phyloP scores from a whole-genome alignment of 306 rosid genomes.

The Abrus precatorius region DNA sequence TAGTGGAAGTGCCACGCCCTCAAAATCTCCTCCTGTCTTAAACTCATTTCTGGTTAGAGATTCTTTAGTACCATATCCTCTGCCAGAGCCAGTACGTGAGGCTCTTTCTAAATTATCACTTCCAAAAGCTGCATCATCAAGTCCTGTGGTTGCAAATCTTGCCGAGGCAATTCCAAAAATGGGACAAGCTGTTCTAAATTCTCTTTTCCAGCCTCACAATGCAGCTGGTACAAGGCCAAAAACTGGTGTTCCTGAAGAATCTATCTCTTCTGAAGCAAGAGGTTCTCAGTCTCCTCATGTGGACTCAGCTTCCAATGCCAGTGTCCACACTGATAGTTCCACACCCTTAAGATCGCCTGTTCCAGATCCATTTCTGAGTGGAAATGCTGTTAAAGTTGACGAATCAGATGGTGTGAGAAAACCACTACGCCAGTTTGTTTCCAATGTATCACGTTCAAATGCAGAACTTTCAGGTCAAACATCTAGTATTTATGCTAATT shows the following conservation, averaged over 20 bases:
- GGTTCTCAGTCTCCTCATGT: constrained; percentile 36
- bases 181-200: constrained; percentile 44
- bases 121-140: constrained; percentile 57
- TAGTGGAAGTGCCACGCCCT: constrained; percentile 69
- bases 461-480: constrained; percentile 53
- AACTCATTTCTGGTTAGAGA: constrained; percentile 37
- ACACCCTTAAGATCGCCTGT: constrained; percentile 56
- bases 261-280: constrained; percentile 37
- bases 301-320: constrained; percentile 46
- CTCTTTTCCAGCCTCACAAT: constrained; percentile 50
- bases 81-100: constrained; percentile 65
- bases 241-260: constrained; percentile 41
- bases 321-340: constrained; percentile 56
- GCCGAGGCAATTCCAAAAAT: constrained; percentile 57
- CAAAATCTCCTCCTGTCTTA: constrained; percentile 46
- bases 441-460: constrained; percentile 59
- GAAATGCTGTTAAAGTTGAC: constrained; percentile 41
- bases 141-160: constrained; percentile 58
- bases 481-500: constrained; percentile 50
- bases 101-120: constrained; percentile 54
- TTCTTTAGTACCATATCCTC: neutral
- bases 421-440: constrained; percentile 51
- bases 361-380: constrained; percentile 28
- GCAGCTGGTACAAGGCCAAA: constrained; percentile 48
- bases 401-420: constrained; percentile 56